Base-by-base conservation (phyloP, 2,329 filamentous ascomycete genomes). In the Penicillium sp. region DNA sequence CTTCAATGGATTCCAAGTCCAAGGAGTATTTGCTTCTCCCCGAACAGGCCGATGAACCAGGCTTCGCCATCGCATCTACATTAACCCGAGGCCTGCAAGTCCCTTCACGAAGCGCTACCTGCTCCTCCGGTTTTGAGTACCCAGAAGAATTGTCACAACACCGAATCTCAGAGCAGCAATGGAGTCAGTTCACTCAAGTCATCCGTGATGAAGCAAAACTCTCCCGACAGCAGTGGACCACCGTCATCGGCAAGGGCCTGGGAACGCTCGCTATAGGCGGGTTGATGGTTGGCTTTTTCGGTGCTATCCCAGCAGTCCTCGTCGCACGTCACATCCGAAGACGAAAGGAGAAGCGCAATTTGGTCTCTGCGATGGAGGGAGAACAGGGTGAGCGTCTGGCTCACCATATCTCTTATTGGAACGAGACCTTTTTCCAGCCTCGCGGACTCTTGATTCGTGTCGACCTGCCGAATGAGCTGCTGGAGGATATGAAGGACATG, bases 101-200 rank as follows among this genome's bases (percentile, higher is more conserved):
- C 11, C 70, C 70, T 2, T 67, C 70, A 1, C 63, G 65, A 26
- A 66, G 65, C 2, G 48, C 51, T 5, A 55, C 60, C 21, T 59
- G 66, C 44, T 69, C 65, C 24, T 73, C 71, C 0, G 70, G 70
- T 16, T 73, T 73, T 53, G 60, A 63, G 13, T 73, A 71, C 52
- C 70, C 70, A 1, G 58, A 63, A 8, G 59, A 68, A 4, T 55
- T 73, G 2, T 16, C 57, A 1, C 22, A 48, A 27, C 65, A 70
- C 51, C 49, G 55, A 14, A 59, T 73, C 26, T 61, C 65, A 0
- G 35, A 61, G 14, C 48, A 57, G 1, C 58, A 70, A 26, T 73
- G 70, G 71, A 29, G 33, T 0, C 52, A 58, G 9, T 73, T 73
- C 35, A 72, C 70, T 1, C 52, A 57, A 14, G 63, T 66, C n/a